Conservation (phyloP, 305 asterid genomes). For the Fraxinus ornus region DNA sequence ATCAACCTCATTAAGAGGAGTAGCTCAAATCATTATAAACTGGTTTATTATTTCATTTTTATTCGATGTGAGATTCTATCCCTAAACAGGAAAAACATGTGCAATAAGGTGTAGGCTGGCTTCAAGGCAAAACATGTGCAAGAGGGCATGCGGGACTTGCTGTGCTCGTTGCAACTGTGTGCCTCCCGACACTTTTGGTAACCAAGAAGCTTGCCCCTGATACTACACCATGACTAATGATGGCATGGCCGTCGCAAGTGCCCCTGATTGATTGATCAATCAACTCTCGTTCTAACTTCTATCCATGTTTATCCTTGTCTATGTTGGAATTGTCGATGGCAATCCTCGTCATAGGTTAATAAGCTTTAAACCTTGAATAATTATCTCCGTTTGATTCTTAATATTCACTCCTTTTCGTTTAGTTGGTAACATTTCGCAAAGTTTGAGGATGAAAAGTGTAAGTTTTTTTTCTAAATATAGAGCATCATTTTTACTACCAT, state of each 20-base stretch:
- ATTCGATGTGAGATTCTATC: too few relatives aligned
- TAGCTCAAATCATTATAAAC: too few relatives aligned
- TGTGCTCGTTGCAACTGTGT: slow-evolving; percentile 50
- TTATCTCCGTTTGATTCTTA: neutral
- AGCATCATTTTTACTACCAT: neutral
- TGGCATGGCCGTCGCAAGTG: slow-evolving; percentile 42
- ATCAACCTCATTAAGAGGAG: too few relatives aligned
- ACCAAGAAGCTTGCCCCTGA: slow-evolving; percentile 42
- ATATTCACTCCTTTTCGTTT: too few relatives aligned
- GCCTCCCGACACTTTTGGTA: slow-evolving; percentile 53
- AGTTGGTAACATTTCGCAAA: too few relatives aligned
- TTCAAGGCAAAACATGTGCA: slow-evolving; percentile 40
- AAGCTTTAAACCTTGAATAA: neutral
- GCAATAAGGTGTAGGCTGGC: slow-evolving; percentile 33
- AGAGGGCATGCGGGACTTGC: slow-evolving; percentile 56
- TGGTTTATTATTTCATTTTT: too few relatives aligned
- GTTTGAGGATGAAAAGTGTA: too few relatives aligned
- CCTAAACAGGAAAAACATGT: slow-evolving; percentile 26
- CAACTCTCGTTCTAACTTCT: neutral
- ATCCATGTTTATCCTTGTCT: neutral
- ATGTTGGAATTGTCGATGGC: neutral
- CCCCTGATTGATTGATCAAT: slow-evolving; percentile 28
- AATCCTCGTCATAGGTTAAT: too few relatives aligned
- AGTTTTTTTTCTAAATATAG: neutral
- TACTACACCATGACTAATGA: slow-evolving; percentile 40